These are phyloP conservation scores for Przewalskia tangutica DNA, from an alignment of 257 asterid species.

Conservation along the genomic window DNA sequence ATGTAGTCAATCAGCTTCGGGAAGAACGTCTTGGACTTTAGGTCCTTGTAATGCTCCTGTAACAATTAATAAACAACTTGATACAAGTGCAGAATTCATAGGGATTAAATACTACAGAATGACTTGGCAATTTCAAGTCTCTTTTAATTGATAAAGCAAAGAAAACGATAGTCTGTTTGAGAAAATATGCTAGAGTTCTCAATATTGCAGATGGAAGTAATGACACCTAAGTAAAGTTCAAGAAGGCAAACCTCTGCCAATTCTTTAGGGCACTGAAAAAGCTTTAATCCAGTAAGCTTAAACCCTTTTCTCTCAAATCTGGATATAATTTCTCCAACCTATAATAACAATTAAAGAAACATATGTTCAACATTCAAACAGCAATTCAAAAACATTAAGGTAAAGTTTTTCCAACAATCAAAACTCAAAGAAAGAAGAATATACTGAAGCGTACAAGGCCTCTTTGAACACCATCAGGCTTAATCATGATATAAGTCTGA, in stretches of 20 bases:
- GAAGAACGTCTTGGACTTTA: slow-evolving; percentile 74
- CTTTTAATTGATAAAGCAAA: background rate
- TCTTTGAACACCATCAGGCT: slow-evolving; percentile 95
- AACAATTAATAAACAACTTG: background rate
- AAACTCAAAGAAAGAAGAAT: slow-evolving; percentile 6
- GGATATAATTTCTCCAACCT: slow-evolving; percentile 90
- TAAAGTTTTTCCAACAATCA: background rate
- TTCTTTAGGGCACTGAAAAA: slow-evolving; percentile 70
- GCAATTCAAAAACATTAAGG: background rate
- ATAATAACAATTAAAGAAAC: background rate
- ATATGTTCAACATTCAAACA: background rate
- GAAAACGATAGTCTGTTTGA: background rate
- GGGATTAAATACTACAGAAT: background rate
- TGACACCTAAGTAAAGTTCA: background rate
- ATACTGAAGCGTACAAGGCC: slow-evolving; percentile 67
- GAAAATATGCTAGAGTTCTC: background rate
- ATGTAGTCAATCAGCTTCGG: slow-evolving; percentile 76
- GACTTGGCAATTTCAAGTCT: background rate
- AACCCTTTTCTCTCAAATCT: slow-evolving; percentile 95
- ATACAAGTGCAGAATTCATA: background rate
- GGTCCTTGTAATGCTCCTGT: slow-evolving; percentile 88
- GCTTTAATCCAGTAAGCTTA: slow-evolving; percentile 76
- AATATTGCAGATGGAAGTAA: background rate
- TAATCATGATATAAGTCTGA: slow-evolving; percentile 74
- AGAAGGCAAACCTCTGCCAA: slow-evolving; percentile 58